A percentile compares a stretch with the other conserved stretches of the same genome.
Conservation (phyloP, 2,329 filamentous ascomycete species). For the Thielaviopsis punctulata region DNA sequence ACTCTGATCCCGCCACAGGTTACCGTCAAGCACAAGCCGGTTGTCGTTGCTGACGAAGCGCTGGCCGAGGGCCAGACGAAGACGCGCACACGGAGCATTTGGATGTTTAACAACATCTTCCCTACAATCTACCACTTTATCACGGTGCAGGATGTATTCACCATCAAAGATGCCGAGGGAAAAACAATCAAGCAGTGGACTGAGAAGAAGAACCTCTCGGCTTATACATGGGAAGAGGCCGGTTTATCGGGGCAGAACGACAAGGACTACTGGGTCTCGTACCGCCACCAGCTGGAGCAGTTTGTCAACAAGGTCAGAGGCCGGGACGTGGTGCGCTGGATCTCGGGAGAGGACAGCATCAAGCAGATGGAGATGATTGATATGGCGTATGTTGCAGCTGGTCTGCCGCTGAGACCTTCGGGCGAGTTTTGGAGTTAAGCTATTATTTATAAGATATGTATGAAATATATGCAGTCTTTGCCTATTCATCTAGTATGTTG, state of each 20-base stretch:
- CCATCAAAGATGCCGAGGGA: slow-evolving; percentile 16
- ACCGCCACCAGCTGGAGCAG: slow-evolving; percentile 25
- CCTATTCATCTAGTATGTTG: slow-evolving; percentile 24
- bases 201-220: slow-evolving; percentile 17
- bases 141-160: slow-evolving; percentile 21
- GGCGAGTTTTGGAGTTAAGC: not conserved
- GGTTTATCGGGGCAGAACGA: slow-evolving; percentile 17
- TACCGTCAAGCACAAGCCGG: slow-evolving; percentile 14
- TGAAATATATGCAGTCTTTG: slow-evolving; percentile 17
- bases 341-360: slow-evolving; percentile 25
- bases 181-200: slow-evolving; percentile 15
- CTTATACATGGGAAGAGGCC: slow-evolving; percentile 21
- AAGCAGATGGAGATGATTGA: slow-evolving; percentile 29
- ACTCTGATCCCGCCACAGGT: slow-evolving; percentile 14
- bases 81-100: slow-evolving; percentile 17
- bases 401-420: slow-evolving; percentile 12
- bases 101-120: slow-evolving; percentile 17
- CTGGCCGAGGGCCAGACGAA: slow-evolving; percentile 15
- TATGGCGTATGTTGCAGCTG: slow-evolving; percentile 25
- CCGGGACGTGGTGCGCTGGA: slow-evolving; percentile 22
- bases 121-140: slow-evolving; percentile 20
- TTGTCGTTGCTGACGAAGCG: slow-evolving; percentile 10
- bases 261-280: slow-evolving; percentile 21
- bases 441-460: not conserved
- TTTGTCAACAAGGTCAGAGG: slow-evolving; percentile 30